A percentile compares a stretch with the other conserved stretches of the same genome.
These are phyloP conservation scores for Tricholoma sp. DNA, from an alignment of 768 basidiomycete species.

Conservation along the genomic window DNA sequence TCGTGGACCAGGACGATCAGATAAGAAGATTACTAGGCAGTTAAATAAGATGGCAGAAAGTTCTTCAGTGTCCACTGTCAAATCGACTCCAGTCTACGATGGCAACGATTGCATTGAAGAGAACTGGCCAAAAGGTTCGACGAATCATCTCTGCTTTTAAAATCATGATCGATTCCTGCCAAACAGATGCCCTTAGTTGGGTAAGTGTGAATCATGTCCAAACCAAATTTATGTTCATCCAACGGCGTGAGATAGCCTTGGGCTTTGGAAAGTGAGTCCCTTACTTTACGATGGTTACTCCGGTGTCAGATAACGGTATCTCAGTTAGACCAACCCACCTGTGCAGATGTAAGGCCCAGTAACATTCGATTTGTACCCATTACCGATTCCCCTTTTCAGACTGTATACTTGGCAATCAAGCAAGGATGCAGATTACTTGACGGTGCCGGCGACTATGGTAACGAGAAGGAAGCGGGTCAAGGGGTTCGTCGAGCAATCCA, in stretches of 20 bases:
- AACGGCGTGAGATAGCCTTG: conserved; percentile 38
- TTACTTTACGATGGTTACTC: conserved; percentile 12
- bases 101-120: conserved; percentile 49
- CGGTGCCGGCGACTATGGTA: conserved; percentile 83
- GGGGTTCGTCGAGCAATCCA: conserved; percentile 73
- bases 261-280: conserved; percentile 60
- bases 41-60: not conserved
- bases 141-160: not conserved
- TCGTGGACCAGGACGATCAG: not conserved
- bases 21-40: not conserved
- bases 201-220: conserved; percentile 31
- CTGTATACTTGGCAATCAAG: conserved; percentile 83
- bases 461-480: conserved; percentile 81
- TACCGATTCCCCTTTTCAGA: conserved; percentile 31
- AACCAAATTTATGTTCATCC: conserved; percentile 6
- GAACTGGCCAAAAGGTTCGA: conserved; percentile 54
- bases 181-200: conserved; percentile 66
- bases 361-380: not conserved
- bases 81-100: conserved; percentile 23
- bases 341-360: conserved; percentile 46
- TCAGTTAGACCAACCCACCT: conserved; percentile 54
- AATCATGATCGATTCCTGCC: not conserved
- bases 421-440: conserved; percentile 84
- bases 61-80: not conserved
- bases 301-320: conserved; percentile 37